Base-by-base conservation (phyloP, 345 rosid species). In the Heritiera fomes region DNA sequence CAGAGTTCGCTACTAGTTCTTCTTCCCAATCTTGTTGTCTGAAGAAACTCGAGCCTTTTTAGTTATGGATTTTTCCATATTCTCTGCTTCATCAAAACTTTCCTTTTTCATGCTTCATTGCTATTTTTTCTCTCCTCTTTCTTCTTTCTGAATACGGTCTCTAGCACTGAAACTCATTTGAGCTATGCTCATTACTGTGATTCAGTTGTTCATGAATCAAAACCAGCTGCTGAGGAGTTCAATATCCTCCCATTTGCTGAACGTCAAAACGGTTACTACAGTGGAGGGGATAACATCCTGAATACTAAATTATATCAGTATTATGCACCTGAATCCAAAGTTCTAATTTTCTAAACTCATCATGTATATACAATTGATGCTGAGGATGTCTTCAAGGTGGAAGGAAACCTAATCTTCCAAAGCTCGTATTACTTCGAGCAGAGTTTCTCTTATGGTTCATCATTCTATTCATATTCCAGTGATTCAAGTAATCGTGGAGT, bases 171-270 rank as follows among this genome's bases (percentile, higher is more conserved):
- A 3, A 4, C 64, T 20, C 15, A 9, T 9, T 8, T 9, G 23
- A 60, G 14, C 2, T 60, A 60, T 23, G 34, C 34, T 60, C 13
- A 78, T 9, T 55, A 79, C 60, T 89, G 90, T 43, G 60, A 63
- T 72, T 78, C 79, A 1, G 0, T 77, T 7, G 73, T 89, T 64
- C 81, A 79, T 18, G 86, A 84, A 77, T 77, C 83, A 59, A 28
- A 20, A 60, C 34, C 34, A 23, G 64, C 3, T 60, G 14, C 23
- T 23, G 64, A 60, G 64, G 64, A 60, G 64, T 60, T 60, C 64
- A 20, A 9, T 1, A 23, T 15, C 41, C 28, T 58, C 59, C 77
- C 82, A 43, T 68, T 74, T 56, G 15, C 4, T 53, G 6, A 1
- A 7, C 46, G 56, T n/a, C 74, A 77, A 4, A 8, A 8, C 1